Evolutionary conservation across 129 eudicot species (phyloP).

Genomic region (Flaveria bidentis): DNA sequence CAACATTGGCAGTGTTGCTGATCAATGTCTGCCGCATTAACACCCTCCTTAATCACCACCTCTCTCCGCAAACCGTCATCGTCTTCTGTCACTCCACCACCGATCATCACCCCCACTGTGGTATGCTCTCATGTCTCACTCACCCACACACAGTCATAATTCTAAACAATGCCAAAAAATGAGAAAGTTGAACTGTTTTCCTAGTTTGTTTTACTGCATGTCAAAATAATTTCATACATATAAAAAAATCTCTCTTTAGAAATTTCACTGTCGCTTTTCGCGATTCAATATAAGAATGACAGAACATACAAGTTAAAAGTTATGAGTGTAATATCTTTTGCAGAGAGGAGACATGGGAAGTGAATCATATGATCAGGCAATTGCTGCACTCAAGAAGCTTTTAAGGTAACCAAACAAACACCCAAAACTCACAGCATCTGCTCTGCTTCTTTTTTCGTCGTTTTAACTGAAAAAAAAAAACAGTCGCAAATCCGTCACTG

Average conservation of each 20-base stretch:
- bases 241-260: too few species aligned
- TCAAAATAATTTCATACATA: too few species aligned
- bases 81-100: constrained; percentile 42
- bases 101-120: constrained; percentile 74
- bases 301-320: too few species aligned
- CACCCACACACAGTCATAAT: too few species aligned
- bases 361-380: constrained; percentile 79
- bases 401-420: constrained; percentile 52
- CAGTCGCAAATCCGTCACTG: background rate
- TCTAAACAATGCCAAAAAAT: too few species aligned
- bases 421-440: background rate
- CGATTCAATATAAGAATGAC: too few species aligned
- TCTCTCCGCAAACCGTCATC: constrained; percentile 34
- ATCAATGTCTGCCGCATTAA: constrained; percentile 52
- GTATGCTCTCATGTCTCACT: constrained; percentile 31
- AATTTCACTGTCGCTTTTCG: too few species aligned
- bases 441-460: background rate
- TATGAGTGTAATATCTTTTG: constrained; percentile 17
- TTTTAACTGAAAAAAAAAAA: background rate
- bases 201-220: too few species aligned
- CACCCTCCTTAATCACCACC: constrained; percentile 39
- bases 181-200: too few species aligned
- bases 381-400: constrained; percentile 78
- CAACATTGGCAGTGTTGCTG: constrained; percentile 2
- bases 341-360: constrained; percentile 90